phyloP scores from a whole-genome alignment of 345 rosid genomes.

The Rhizophora apiculata region DNA sequence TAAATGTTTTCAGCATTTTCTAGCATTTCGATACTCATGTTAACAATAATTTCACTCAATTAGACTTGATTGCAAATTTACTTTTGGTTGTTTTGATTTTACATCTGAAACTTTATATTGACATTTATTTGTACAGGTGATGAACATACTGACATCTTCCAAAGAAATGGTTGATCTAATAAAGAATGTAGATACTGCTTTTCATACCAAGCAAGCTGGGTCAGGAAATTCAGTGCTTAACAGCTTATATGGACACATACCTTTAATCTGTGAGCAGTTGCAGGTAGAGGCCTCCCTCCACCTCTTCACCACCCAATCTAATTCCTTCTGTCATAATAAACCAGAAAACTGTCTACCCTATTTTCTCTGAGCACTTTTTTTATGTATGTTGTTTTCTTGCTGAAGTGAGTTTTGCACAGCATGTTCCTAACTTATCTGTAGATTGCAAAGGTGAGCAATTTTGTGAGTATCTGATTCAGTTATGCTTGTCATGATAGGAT shows the following conservation, averaged over 20 bases:
- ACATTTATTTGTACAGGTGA: constrained; percentile 45
- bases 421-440: too few relatives aligned
- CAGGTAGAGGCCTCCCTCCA: constrained; percentile 39
- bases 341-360: too few relatives aligned
- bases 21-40: too few relatives aligned
- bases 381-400: too few relatives aligned
- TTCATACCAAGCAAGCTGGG: constrained; percentile 58
- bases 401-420: too few relatives aligned
- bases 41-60: too few relatives aligned
- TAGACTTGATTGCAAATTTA: background rate
- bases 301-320: too few relatives aligned
- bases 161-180: constrained; percentile 62
- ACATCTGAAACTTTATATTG: constrained; percentile 5
- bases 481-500: constrained; percentile 43
- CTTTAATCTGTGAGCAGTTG: constrained; percentile 70
- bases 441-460: too few relatives aligned
- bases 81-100: background rate
- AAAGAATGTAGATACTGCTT: constrained; percentile 58
- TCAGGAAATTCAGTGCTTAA: constrained; percentile 46
- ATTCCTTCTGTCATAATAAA: too few relatives aligned
- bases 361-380: too few relatives aligned
- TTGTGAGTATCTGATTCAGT: too few relatives aligned
- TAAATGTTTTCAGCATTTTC: too few relatives aligned
- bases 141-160: constrained; percentile 64
- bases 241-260: constrained; percentile 50